phyloP scores from a whole-genome alignment of 176 grass and related monocot genomes.

The maize (Zea mays) region DNA sequence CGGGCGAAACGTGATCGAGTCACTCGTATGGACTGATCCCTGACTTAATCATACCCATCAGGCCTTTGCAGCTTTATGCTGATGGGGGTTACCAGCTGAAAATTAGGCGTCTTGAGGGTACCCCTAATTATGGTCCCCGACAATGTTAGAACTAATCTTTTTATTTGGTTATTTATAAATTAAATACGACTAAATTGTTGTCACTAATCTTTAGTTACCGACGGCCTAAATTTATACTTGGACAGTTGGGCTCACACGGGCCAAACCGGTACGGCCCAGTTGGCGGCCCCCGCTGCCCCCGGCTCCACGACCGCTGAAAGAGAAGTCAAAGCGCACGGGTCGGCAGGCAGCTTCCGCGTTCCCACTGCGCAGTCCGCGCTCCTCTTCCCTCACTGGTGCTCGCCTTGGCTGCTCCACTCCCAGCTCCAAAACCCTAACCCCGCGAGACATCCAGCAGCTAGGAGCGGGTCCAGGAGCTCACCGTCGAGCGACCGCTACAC shows the following conservation, averaged over 20 bases:
- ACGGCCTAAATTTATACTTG: no score
- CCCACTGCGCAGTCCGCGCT: background rate
- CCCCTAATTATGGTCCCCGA: no score
- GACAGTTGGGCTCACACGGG: background rate
- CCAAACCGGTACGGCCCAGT: conserved; percentile 10
- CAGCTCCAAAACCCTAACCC: conserved; percentile 52
- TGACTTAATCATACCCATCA: no score
- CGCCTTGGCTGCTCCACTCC: conserved; percentile 6
- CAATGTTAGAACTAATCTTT: no score
- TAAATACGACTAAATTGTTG: no score
- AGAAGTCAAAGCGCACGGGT: conserved; percentile 54
- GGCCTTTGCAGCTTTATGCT: no score
- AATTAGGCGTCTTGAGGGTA: no score
- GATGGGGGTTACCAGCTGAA: no score
- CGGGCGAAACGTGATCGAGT: no score
- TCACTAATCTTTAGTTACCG: no score
- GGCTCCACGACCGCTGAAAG: background rate
- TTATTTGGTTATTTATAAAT: no score
- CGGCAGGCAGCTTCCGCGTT: conserved; percentile 21
- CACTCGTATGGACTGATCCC: no score
- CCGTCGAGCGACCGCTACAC: background rate
- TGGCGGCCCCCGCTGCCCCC: conserved; percentile 9
- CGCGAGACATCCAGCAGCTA: conserved; percentile 1
- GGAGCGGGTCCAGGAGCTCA: conserved; percentile 27
- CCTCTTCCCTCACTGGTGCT: conserved; percentile 2